Evolutionary conservation across 2,329 filamentous ascomycete genomes (phyloP), one percentile per base, ranked within the genome.

Genomic region (Chalaropsis thielavioides): DNA sequence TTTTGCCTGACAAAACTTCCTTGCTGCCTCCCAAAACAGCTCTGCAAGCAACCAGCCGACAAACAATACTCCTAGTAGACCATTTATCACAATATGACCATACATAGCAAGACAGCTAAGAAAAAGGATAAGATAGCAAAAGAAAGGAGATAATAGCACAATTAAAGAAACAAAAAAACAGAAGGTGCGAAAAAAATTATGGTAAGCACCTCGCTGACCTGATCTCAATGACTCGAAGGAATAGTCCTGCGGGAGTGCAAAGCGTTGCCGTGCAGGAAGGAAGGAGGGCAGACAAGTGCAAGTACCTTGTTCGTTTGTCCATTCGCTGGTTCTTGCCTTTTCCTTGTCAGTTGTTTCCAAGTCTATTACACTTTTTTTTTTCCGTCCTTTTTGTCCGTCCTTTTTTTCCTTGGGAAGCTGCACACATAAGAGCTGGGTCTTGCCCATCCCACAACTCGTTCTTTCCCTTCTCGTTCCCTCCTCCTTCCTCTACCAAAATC

Each of bases 391-490:
- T n/a, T 31, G 11, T 17, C 22, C 22, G 13, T 54, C 24, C 10
- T 11, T 7, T 31, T 43, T 43, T 43, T 58, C 51, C 22, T 35
- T 38, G 41, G 40, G 31, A 24, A 54, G 35, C 62, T 63, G 44
- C 62, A 63, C 62, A 54, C 54, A 64, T 64, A 64, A 64, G 40
- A 59, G 63, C 54, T 60, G 49, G 38, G 15, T 67, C 65, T 65
- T 68, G 62, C 66, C 64, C 65, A 62, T 60, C 54, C 56, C 27
- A 38, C 54, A 58, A 58, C 19, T 58, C 54, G 24, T 11, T 66
- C 64, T 62, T 27, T 67, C 64, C 66, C 64, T 68, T 69, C 70
- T 43, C 44, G 51, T 66, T 68, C 68, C 68, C 68, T 68, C 69
- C 70, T 71, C 51, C 63, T 62, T 64, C 62, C 62, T 65, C 66